Evolutionary conservation across 768 basidiomycete genomes (phyloP).

Genomic region (Phaeotremella skinneri): DNA sequence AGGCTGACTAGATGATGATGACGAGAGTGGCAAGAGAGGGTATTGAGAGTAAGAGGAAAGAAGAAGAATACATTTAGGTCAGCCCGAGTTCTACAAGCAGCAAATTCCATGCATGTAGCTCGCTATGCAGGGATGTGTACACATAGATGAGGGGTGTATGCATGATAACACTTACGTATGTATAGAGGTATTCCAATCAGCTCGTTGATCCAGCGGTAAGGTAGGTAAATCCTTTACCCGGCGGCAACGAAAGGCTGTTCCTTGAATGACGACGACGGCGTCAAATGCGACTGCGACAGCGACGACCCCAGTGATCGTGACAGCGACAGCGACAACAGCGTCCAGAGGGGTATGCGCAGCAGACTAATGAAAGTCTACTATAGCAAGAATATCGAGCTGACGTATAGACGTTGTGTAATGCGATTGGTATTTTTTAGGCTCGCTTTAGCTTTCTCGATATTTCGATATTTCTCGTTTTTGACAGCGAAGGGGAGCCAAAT

Average conservation of each 20-base stretch:
- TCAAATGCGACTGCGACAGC: neutral
- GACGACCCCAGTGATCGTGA: neutral
- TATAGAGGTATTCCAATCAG: neutral
- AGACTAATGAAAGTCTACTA: constrained; percentile 23
- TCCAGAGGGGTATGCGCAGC: neutral
- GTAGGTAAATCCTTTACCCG: neutral
- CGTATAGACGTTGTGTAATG: neutral
- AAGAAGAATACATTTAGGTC: neutral
- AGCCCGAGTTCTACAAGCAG: neutral
- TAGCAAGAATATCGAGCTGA: neutral
- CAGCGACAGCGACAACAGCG: neutral
- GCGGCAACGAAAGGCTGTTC: neutral
- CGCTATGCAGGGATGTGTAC: neutral
- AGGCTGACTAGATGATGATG: neutral
- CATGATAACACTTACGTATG: neutral
- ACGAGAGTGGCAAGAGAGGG: constrained; percentile 7
- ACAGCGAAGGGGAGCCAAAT: too few relatives aligned
- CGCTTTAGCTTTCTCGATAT: too few relatives aligned
- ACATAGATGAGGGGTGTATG: constrained; percentile 1
- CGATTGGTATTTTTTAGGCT: too few relatives aligned
- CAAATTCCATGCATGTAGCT: neutral
- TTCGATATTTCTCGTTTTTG: neutral
- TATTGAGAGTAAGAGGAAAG: neutral
- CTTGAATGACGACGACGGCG: too few relatives aligned
- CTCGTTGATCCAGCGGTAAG: constrained; percentile 2